phyloP scores from a whole-genome alignment of 768 basidiomycete genomes.

The Paxillus involutus region DNA sequence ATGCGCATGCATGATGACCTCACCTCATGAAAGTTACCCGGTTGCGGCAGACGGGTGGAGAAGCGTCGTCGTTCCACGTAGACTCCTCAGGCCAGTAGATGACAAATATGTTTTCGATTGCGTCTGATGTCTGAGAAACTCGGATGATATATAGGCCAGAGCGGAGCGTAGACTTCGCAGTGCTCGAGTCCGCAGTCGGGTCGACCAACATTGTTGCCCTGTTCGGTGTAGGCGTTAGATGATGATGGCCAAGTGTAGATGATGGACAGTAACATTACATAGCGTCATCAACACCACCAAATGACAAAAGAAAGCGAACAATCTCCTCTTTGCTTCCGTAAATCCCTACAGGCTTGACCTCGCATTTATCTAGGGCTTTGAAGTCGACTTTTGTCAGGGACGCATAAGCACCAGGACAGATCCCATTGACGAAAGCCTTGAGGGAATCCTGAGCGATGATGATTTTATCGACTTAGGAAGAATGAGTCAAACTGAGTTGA shows the following conservation, averaged over 20 bases:
- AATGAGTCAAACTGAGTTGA: constrained; percentile 1
- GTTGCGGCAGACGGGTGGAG: constrained; percentile 43
- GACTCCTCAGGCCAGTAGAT: constrained; percentile 57
- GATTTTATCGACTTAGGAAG: constrained; percentile 54
- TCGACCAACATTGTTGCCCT: no score
- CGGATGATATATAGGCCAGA: no score
- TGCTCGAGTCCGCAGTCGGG: no score
- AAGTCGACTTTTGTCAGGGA: constrained; percentile 63
- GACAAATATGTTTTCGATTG: no score
- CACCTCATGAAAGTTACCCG: constrained; percentile 22
- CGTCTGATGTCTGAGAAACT: no score
- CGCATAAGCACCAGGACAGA: constrained; percentile 50
- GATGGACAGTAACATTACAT: no score
- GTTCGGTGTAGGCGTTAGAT: no score
- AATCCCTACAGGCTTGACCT: constrained; percentile 50
- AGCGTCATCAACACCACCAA: constrained; percentile 36
- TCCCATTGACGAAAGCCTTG: constrained; percentile 43
- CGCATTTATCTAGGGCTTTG: constrained; percentile 44
- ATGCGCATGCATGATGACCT: no score
- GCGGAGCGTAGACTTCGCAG: no score
- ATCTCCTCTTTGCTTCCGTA: constrained; percentile 58
- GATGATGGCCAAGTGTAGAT: no score
- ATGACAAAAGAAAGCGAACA: constrained; percentile 40
- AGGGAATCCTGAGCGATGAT: constrained; percentile 58
- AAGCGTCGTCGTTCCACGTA: constrained; percentile 49